A percentile compares a stretch with the other conserved stretches of the same genome.
These are phyloP conservation scores for Scorias spongiosa DNA, from an alignment of 2,329 filamentous ascomycete genomes.

Conservation along the genomic window DNA sequence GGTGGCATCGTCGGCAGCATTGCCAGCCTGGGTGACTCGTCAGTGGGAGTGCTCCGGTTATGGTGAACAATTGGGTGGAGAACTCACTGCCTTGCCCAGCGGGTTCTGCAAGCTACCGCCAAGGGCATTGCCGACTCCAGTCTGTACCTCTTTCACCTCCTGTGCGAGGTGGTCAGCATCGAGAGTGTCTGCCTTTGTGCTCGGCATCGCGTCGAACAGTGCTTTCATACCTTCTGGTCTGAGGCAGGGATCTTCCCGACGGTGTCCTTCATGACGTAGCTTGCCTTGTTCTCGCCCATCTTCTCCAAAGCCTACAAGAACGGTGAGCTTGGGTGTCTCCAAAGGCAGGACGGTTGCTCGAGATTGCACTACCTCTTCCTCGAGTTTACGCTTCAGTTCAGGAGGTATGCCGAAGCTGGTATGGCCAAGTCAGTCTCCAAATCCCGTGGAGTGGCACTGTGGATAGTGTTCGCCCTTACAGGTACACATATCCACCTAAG, in stretches of 20 bases:
- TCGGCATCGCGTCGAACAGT: no score
- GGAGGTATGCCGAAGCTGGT: slow-evolving; percentile 30
- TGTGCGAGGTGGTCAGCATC: neutral
- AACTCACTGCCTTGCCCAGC: slow-evolving; percentile 17
- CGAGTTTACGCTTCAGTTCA: slow-evolving; percentile 30
- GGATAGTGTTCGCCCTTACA: slow-evolving; percentile 9
- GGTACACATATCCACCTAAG: slow-evolving; percentile 26
- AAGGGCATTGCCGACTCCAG: slow-evolving; percentile 15
- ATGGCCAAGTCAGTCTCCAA: neutral
- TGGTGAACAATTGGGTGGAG: neutral
- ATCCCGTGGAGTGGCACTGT: neutral
- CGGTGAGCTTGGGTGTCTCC: neutral
- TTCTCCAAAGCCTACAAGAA: slow-evolving; percentile 26
- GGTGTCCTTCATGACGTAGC: slow-evolving; percentile 18
- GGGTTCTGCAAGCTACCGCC: slow-evolving; percentile 23
- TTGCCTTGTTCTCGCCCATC: slow-evolving; percentile 38
- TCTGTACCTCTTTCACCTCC: slow-evolving; percentile 21
- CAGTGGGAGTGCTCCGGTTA: neutral
- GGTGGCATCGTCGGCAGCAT: slow-evolving; percentile 12
- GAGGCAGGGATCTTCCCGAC: slow-evolving; percentile 12
- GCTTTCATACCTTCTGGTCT: neutral
- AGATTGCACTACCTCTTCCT: slow-evolving; percentile 14
- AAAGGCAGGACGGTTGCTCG: neutral
- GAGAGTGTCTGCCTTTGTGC: no score
- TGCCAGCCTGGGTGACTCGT: slow-evolving; percentile 4